Evolutionary conservation across 225 moss, liverwort and hornwort species (phyloP).

Genomic region (Bryoerythrophyllum caledonicum): DNA sequence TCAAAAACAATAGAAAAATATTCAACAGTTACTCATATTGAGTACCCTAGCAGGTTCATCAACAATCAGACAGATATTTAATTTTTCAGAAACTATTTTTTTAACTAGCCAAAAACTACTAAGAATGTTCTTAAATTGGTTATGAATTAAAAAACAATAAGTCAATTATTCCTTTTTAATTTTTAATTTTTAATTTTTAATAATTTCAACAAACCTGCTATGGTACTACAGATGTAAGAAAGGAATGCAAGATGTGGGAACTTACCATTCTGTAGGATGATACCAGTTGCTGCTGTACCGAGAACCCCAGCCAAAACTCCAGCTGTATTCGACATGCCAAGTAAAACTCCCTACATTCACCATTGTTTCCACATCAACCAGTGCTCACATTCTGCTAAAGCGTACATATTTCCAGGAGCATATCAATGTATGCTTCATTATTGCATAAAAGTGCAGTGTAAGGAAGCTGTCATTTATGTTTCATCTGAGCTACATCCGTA

Average conservation of each 20-base stretch:
- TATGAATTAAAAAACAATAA: too few relatives aligned
- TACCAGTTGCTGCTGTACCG: conserved; percentile 95
- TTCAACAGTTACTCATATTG: too few relatives aligned
- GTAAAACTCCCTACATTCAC: conserved; percentile 70
- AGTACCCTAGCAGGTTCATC: too few relatives aligned
- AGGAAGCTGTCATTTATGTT: neutral
- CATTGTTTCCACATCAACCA: neutral
- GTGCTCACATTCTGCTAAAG: neutral
- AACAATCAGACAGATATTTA: too few relatives aligned
- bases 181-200: too few relatives aligned
- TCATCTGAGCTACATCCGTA: neutral
- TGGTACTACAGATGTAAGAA: too few relatives aligned
- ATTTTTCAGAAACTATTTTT: too few relatives aligned
- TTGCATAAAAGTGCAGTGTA: neutral
- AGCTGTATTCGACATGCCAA: conserved; percentile 95
- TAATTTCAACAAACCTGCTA: too few relatives aligned
- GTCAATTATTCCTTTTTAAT: too few relatives aligned
- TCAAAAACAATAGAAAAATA: too few relatives aligned
- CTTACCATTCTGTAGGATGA: conserved; percentile 84
- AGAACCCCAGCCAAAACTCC: conserved; percentile 93
- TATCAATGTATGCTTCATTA: neutral
- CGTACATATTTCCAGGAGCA: neutral
- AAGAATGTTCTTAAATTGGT: too few relatives aligned
- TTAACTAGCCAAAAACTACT: too few relatives aligned
- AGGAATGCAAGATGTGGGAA: neutral